These are phyloP conservation scores for Funneliformis caledonium DNA, from an alignment of 371 early-diverging fungal genomes.

Conservation along the genomic window DNA sequence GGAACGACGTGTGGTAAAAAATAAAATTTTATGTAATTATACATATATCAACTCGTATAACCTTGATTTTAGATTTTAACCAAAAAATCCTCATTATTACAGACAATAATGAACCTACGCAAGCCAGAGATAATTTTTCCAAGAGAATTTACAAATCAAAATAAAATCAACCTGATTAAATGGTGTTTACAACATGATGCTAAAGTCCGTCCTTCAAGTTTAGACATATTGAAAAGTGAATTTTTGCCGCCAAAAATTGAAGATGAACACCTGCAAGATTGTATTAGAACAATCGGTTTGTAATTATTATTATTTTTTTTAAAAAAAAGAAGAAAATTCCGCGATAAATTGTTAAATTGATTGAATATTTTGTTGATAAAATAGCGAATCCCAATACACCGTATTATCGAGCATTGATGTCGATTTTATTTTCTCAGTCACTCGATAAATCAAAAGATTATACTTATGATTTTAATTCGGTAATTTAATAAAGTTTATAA, in stretches of 20 bases:
- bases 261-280: slow-evolving; percentile 92
- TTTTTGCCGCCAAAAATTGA: slow-evolving; percentile 85
- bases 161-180: slow-evolving; percentile 74
- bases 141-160: slow-evolving; percentile 69
- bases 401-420: slow-evolving; percentile 83
- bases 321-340: too few relatives aligned
- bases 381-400: slow-evolving; percentile 86
- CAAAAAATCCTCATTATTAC: neutral
- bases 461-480: slow-evolving; percentile 84
- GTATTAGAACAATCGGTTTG: slow-evolving; percentile 79
- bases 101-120: slow-evolving; percentile 65
- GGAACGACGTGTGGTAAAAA: slow-evolving; percentile 61
- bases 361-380: neutral
- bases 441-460: slow-evolving; percentile 87
- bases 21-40: slow-evolving; percentile 42
- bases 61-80: neutral
- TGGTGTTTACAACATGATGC: slow-evolving; percentile 79
- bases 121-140: slow-evolving; percentile 74
- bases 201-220: slow-evolving; percentile 81
- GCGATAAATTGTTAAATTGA: neutral
- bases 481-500: slow-evolving; percentile 22
- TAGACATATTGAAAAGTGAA: slow-evolving; percentile 81
- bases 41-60: neutral
- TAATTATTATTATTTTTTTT: neutral
- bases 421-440: slow-evolving; percentile 78